These are phyloP conservation scores for Monosporascus sp. DNA, from an alignment of 2,329 filamentous ascomycete genomes.

Conservation along the genomic window DNA sequence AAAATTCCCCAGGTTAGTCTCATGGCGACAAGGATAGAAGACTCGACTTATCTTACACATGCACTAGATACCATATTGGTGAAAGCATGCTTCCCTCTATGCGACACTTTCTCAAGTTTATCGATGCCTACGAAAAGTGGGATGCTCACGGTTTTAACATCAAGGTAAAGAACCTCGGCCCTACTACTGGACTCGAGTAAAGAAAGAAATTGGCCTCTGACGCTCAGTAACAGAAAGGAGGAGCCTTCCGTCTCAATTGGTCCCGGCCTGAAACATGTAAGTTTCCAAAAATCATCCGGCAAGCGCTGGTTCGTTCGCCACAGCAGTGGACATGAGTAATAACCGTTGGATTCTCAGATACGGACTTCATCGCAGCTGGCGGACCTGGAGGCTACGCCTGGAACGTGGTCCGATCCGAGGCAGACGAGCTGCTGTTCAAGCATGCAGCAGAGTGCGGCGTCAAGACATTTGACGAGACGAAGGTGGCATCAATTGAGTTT, in stretches of 20 bases:
- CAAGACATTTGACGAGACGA: conserved; percentile 33
- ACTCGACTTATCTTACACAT: conserved; percentile 12
- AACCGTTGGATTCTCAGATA: conserved; percentile 21
- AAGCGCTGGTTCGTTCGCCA: too few species aligned
- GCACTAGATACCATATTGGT: conserved; percentile 31
- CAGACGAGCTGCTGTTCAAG: conserved; percentile 37
- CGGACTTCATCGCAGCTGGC: conserved; percentile 35
- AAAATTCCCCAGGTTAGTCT: conserved; percentile 30
- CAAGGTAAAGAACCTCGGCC: conserved; percentile 25
- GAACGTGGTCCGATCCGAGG: conserved; percentile 42
- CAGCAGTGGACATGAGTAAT: too few species aligned
- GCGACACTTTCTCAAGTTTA: conserved; percentile 37
- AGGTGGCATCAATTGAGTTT: conserved; percentile 30
- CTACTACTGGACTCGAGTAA: not conserved
- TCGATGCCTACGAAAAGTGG: conserved; percentile 32
- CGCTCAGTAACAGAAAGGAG: conserved; percentile 26
- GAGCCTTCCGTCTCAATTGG: conserved; percentile 32
- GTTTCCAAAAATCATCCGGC: conserved; percentile 5
- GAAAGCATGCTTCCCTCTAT: conserved; percentile 33
- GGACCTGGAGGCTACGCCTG: conserved; percentile 35
- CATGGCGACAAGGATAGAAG: not conserved
- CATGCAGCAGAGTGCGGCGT: conserved; percentile 36
- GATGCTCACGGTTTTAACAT: conserved; percentile 32
- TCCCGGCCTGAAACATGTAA: conserved; percentile 27
- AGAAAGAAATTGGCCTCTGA: not conserved